A percentile compares a stretch with the other conserved stretches of the same genome.
Conservation (phyloP, 2,329 filamentous ascomycete species). For the Xylariaceae sp. region DNA sequence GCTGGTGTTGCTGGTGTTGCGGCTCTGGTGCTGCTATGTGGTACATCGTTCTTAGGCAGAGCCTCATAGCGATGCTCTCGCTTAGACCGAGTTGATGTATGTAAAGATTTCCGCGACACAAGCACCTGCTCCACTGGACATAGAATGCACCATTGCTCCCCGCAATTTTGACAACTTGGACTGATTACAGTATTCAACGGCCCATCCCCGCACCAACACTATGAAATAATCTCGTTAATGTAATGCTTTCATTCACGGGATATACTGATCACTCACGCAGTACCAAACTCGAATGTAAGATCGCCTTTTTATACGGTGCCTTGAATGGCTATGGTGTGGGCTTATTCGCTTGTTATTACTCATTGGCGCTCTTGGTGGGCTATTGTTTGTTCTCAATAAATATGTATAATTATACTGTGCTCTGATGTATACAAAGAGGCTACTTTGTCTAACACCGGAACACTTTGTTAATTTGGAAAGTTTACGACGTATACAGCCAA, state of each 20-base stretch:
- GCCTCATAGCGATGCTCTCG: constrained; percentile 9
- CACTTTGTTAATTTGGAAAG: constrained; percentile 4
- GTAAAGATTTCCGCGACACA: not conserved
- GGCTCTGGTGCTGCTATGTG: constrained; percentile 13
- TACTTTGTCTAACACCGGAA: constrained; percentile 1
- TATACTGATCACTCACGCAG: constrained; percentile 14
- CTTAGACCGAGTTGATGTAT: constrained; percentile 9
- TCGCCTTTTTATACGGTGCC: not conserved
- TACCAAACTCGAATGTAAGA: constrained; percentile 3
- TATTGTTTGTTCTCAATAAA: not conserved
- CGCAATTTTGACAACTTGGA: not conserved
- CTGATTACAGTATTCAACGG: not conserved
- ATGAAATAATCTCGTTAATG: constrained; percentile 6
- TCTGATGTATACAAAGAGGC: constrained; percentile 1
- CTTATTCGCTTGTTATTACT: constrained; percentile 6
- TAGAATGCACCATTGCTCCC: not conserved
- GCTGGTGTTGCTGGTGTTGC: constrained; percentile 13
- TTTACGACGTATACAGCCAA: constrained; percentile 20
- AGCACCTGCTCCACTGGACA: not conserved
- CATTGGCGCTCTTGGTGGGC: not conserved
- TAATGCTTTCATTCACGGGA: not conserved
- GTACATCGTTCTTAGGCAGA: constrained; percentile 5
- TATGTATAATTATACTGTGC: constrained; percentile 14
- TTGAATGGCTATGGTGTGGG: not conserved
- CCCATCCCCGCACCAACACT: constrained; percentile 10